Conservation (phyloP, 371 early-diverging fungal species). For the Mucor velutinosus region DNA sequence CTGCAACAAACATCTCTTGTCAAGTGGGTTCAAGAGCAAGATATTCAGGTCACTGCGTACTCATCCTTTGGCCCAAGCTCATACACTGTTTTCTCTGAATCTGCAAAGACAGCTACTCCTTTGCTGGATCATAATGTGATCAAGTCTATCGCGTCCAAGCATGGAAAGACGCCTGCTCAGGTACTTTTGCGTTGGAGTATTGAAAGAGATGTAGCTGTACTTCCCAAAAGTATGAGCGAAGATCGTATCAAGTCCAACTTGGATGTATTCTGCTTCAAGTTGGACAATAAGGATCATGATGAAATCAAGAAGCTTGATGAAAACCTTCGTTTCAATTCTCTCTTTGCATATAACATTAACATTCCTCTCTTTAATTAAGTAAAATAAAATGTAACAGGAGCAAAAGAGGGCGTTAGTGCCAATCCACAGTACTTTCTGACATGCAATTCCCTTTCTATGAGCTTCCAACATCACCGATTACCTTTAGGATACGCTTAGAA, state of each 20-base stretch:
- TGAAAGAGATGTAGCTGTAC: constrained; percentile 54
- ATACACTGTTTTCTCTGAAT: constrained; percentile 40
- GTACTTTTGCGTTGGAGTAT: constrained; percentile 61
- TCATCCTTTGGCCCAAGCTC: constrained; percentile 61
- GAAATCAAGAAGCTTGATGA: constrained; percentile 28
- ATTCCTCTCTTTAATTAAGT: constrained; percentile 41
- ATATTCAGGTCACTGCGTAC: constrained; percentile 59
- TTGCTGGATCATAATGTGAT: constrained; percentile 34
- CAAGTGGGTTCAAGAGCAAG: constrained; percentile 31
- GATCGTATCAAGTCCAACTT: constrained; percentile 47
- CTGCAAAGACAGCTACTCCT: constrained; percentile 54
- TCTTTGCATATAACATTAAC: constrained; percentile 25
- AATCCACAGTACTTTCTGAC: too few relatives aligned
- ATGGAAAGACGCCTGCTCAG: constrained; percentile 6
- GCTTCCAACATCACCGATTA: too few relatives aligned
- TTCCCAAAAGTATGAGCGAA: constrained; percentile 65
- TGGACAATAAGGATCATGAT: constrained; percentile 30
- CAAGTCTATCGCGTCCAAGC: constrained; percentile 22
- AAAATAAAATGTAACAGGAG: not conserved
- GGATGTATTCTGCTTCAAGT: constrained; percentile 26
- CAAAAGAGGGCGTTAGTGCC: too few relatives aligned
- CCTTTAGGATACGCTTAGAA: too few relatives aligned
- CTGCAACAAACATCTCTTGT: constrained; percentile 57
- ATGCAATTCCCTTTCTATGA: too few relatives aligned
- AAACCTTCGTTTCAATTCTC: constrained; percentile 38